Evolutionary conservation across 2,329 filamentous ascomycete genomes (phyloP).

Genomic region (Fusarium continuum): DNA sequence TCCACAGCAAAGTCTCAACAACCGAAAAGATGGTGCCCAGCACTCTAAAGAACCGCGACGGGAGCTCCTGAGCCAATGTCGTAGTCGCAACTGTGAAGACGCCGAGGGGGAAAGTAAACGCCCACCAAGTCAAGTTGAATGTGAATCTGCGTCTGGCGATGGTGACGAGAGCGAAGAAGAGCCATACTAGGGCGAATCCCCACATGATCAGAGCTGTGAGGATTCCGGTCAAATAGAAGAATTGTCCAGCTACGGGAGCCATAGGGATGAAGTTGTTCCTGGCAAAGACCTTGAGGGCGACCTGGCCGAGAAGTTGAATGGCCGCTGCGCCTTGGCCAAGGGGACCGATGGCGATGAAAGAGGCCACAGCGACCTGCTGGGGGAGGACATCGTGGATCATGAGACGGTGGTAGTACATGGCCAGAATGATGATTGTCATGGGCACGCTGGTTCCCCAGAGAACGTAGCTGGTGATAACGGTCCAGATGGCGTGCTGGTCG

Average conservation of each 20-base stretch:
- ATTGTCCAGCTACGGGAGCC: constrained; percentile 58
- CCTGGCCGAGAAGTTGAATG: constrained; percentile 54
- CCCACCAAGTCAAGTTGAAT: constrained; percentile 54
- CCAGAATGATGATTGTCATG: constrained; percentile 64
- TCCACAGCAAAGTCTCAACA: constrained; percentile 30
- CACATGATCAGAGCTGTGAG: constrained; percentile 47
- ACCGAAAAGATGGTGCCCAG: constrained; percentile 39
- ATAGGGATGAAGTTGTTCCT: constrained; percentile 46
- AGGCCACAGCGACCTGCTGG: constrained; percentile 67
- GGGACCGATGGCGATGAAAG: constrained; percentile 70
- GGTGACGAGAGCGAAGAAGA: constrained; percentile 46
- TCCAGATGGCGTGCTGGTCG: constrained; percentile 60
- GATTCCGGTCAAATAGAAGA: constrained; percentile 64
- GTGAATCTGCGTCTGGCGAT: constrained; percentile 45
- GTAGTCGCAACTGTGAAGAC: constrained; percentile 47
- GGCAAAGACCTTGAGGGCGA: constrained; percentile 48
- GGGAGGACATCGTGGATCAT: constrained; percentile 68
- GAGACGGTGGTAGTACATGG: constrained; percentile 70
- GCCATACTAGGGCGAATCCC: constrained; percentile 48
- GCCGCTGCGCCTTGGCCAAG: constrained; percentile 69
- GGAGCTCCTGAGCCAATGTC: constrained; percentile 45
- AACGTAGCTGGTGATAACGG: constrained; percentile 65
- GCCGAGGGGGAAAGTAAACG: constrained; percentile 51
- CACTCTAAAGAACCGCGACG: constrained; percentile 46
- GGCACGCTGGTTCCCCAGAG: constrained; percentile 66